Base-by-base conservation (phyloP, 306 rosid genomes). In the Sechiopsis laciniata region DNA sequence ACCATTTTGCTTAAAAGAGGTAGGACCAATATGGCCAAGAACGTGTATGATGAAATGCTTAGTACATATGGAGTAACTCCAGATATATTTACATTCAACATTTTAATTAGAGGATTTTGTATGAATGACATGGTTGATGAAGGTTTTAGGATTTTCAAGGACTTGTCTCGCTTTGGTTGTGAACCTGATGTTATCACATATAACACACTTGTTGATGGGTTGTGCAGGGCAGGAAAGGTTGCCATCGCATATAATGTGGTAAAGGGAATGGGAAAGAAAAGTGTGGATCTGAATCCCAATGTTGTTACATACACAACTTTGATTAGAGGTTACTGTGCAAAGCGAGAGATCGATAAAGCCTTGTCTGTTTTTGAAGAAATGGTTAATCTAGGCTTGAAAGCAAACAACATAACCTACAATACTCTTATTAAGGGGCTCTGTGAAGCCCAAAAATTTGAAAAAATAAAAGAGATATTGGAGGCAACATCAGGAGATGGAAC, bases 101-200 rank as follows among this genome's bases (percentile, higher is more conserved):
- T 86, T 75, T 83, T 91, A 91, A 91, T 91, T n/a, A 81, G 89
- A 53, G 96, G 97, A 62, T 89, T 89, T 61, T 91, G 94, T 78
- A 83, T 82, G 87, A 91, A 84, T 76, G 77, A 84, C 29, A 85
- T 83, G 94, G 87, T 89, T 61, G 91, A 86, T 68, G 88, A 86
- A 62, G 97, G 91, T 57, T 91, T 86, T 80, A 70, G 53, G 19
- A 83, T 82, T 73, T 89, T 86, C 55, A 83, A 83, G n/a, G 88
- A 87, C 72, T 86, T 91, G 87, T 64, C 77, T 4, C 59, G 84
- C 22, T 82, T 88, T 29, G 52, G 76, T 22, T 87, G 91, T 20
- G 78, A 85, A 22, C 91, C 97, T 0, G 94, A 91, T 81, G 79
- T 91, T 32, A 76, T 91, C 65, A 89, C 96, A 0, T 91, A 89